Evolutionary conservation across 2,329 filamentous ascomycete species (phyloP).

Genomic region (Sphaerulina musiva): DNA sequence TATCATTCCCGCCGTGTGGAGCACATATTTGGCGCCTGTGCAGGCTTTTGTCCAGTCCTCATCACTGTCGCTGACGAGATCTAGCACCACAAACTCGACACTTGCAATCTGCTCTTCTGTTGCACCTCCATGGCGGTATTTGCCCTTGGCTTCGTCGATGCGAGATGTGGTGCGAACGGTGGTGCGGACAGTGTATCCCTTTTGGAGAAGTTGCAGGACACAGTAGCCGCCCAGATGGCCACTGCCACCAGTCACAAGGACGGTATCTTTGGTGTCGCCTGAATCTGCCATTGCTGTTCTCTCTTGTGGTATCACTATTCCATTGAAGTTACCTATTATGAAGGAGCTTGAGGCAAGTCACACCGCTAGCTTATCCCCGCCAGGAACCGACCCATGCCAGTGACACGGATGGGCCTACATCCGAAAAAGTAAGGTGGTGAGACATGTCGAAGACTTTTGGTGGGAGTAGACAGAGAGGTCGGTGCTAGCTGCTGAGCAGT

Average conservation of each 20-base stretch:
- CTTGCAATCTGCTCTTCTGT: conserved; percentile 9
- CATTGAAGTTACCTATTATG: not conserved
- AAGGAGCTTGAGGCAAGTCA: not conserved
- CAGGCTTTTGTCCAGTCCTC: conserved; percentile 16
- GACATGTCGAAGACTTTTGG: no score
- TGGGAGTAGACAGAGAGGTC: no score
- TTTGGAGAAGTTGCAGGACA: conserved; percentile 13
- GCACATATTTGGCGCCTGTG: conserved; percentile 7
- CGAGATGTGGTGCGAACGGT: conserved; percentile 12
- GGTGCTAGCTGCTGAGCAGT: no score
- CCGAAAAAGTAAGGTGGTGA: no score
- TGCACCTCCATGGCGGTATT: conserved; percentile 12
- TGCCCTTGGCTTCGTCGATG: conserved; percentile 11
- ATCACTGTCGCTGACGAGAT: conserved; percentile 11
- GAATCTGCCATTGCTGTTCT: not conserved
- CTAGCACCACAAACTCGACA: conserved; percentile 13
- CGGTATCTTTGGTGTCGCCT: conserved; percentile 1
- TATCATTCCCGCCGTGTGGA: conserved; percentile 17
- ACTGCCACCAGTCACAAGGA: conserved; percentile 16
- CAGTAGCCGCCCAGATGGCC: conserved; percentile 12
- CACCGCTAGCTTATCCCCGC: not conserved
- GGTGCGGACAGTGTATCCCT: conserved; percentile 12
- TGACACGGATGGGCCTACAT: no score
- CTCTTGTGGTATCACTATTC: not conserved
- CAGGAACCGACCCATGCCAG: no score